Base-by-base conservation (phyloP, 2,329 filamentous ascomycete genomes). In the Fusarium nygamai region DNA sequence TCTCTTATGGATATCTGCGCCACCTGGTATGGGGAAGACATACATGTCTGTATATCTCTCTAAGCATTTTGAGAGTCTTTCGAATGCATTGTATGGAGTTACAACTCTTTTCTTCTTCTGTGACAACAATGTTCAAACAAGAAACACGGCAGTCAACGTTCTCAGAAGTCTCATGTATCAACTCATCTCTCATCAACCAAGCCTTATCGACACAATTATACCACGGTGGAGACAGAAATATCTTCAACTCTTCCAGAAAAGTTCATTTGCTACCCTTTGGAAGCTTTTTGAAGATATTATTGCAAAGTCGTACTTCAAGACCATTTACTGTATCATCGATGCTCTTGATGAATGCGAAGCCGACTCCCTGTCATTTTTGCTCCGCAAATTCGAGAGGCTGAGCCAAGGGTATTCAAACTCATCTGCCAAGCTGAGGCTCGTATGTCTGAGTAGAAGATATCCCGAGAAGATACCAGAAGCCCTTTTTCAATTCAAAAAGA, bases 271-370 rank as follows among this genome's bases (percentile, higher is more conserved):
- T 4, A 6, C 7, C 0, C 5, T 74, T 1, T 74, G 70, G 72
- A 62, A 17, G 11, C 4, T 60, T 0, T 74, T 71, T 6, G 29
- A 60, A 6, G 17, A 39, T 0, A 44, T 51, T 38, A 7, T 73
- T 8, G 1, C 13, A 0, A 5, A 14, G 0, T n/a, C 67, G 0
- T 3, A 22, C 0, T 31, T n/a, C 1, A 6, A 1, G 2, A 34
- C 12, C 0, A 24, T 71, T 2, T 71, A 71, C 29, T 72, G 71
- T 1, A 9, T 73, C 0, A 17, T 73, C 0, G 69, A 72, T 31
- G 71, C 24, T 0, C 41, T 63, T 0, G 73, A 75, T 9, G 71
- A 75, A 38, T 72, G 71, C 17, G 50, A 69, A 11, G 44, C 61
- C 1, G 46, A 2, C 0, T 69, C 67, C 0, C 14, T 74, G 1